Base-by-base conservation (phyloP, 1,284 basidiomycete species). In the Trichosporon ovoides region DNA sequence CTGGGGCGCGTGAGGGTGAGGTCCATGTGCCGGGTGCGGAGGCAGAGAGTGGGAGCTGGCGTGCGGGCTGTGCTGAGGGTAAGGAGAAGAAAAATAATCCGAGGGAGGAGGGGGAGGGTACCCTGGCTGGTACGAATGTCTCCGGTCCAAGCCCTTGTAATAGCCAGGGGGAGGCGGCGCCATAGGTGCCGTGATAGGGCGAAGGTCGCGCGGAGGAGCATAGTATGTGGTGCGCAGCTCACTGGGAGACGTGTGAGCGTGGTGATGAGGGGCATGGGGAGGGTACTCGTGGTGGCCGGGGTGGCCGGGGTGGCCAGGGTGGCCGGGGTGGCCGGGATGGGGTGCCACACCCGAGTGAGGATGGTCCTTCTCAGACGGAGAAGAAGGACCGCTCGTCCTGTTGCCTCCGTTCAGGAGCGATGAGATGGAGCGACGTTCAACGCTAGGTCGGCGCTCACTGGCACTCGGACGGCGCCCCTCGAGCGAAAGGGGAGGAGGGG, bases 381-480 rank as follows among this genome's bases (percentile, higher is more conserved):
- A 48, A 3, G 24, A 24, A 28, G 16, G 43, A 19, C 28, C 28
- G 28, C 28, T 31, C 28, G 28, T 9, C 28, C 43, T 48, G 24
- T 22, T 31, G 43, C 43, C 38, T 16, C 43, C 57, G 38, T 62
- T 62, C 24, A 62, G 40, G 7, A 62, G 40, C 5, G 55, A 40
- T 1, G 55, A 52, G 22, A 62, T 62, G 38, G 40, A 57, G 22
- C 55, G 55, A 12, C 57, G 55, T 36, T 58, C 61, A 14, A 55
- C 57, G 36, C 61, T 61, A 1, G 52, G 52, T 24, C 58, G 43
- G 37, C 48, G 31, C 10, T 28, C 31, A n/a, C 18, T 34, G 37
- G 14, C 28, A 31, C 49, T 3, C 5, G 28, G 28, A 4, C 28
- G 28, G 28, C 28, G 40, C 2, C 43, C 3, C 22, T 52, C 12